Evolutionary conservation across 163 green algal species (phyloP).

Genomic region (Chlorella variabilis): DNA sequence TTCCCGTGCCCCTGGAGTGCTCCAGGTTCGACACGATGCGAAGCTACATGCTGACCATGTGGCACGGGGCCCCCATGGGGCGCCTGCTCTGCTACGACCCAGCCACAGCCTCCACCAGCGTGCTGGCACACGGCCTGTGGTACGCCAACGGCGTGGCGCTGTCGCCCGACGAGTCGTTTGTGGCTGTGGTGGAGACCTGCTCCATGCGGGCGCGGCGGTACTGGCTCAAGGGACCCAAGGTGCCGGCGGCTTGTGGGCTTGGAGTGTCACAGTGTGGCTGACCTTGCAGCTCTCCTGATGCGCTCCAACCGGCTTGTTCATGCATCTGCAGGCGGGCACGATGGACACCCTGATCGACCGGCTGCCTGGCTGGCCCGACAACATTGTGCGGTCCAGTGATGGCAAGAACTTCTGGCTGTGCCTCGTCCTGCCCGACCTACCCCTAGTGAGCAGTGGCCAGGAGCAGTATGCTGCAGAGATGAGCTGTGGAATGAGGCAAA

Average conservation of each 20-base stretch:
- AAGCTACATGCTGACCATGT: constrained; percentile 56
- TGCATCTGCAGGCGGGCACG: constrained; percentile 33
- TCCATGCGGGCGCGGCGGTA: constrained; percentile 55
- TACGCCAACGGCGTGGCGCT: constrained; percentile 83
- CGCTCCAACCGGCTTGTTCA: background rate
- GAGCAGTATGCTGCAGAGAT: too few species aligned
- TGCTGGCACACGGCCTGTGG: constrained; percentile 67
- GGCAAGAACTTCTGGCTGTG: constrained; percentile 45
- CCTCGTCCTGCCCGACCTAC: constrained; percentile 41
- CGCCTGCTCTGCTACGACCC: constrained; percentile 72
- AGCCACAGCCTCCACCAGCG: constrained; percentile 45
- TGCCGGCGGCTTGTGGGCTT: background rate
- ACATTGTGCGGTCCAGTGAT: constrained; percentile 38
- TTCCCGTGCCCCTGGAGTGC: too few species aligned
- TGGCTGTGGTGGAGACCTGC: constrained; percentile 70
- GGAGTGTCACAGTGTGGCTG: background rate
- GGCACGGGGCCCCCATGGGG: constrained; percentile 62
- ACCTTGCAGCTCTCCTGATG: too few species aligned
- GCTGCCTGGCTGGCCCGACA: constrained; percentile 61
- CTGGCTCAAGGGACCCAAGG: constrained; percentile 71
- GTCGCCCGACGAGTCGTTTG: constrained; percentile 65
- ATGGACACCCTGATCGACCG: constrained; percentile 39
- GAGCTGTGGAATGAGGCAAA: too few species aligned
- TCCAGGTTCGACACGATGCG: constrained; percentile 53
- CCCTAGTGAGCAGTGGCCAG: background rate